Percentiles rank a stretch among this genome's conserved stretches.
Evolutionary conservation across 805 yeast genomes (phyloP).

Genomic region (Ogataea pignaliae): DNA sequence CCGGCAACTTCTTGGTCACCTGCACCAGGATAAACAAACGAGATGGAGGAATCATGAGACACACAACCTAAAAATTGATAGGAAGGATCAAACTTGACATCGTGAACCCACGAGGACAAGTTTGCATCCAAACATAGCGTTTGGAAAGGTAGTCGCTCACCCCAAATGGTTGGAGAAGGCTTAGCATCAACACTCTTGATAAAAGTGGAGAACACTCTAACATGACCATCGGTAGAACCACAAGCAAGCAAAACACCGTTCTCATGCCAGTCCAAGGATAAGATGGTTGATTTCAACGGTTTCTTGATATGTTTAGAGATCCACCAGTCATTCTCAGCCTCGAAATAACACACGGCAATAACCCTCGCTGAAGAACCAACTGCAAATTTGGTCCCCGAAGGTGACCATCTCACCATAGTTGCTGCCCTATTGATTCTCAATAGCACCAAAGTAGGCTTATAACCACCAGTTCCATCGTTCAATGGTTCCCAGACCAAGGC

Average conservation of each 20-base stretch:
- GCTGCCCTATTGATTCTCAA: conserved; percentile 94
- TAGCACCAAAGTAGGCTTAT: conserved; percentile 85
- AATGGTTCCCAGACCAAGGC: conserved; percentile 93
- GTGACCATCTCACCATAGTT: conserved; percentile 92
- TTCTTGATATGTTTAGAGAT: conserved; percentile 94
- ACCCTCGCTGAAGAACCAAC: conserved; percentile 95
- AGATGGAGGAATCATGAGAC: conserved; percentile 82
- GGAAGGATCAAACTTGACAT: conserved; percentile 75
- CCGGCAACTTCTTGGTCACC: conserved; percentile 52
- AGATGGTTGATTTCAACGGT: conserved; percentile 85
- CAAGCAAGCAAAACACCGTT: conserved; percentile 82
- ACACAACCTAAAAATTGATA: conserved; percentile 78
- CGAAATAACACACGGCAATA: conserved; percentile 94
- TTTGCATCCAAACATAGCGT: conserved; percentile 80
- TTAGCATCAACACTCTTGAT: conserved; percentile 84
- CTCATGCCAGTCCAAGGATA: conserved; percentile 88
- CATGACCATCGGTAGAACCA: conserved; percentile 93
- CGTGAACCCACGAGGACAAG: conserved; percentile 87
- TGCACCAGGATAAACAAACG: conserved; percentile 68
- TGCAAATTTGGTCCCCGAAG: conserved; percentile 91
- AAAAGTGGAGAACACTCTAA: conserved; percentile 82
- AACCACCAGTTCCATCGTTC: conserved; percentile 41
- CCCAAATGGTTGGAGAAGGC: conserved; percentile 85
- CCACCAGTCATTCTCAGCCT: conserved; percentile 99
- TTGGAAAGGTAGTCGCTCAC: conserved; percentile 90